These are phyloP conservation scores for Citrus medica DNA, from an alignment of 345 rosid species.

Conservation along the genomic window DNA sequence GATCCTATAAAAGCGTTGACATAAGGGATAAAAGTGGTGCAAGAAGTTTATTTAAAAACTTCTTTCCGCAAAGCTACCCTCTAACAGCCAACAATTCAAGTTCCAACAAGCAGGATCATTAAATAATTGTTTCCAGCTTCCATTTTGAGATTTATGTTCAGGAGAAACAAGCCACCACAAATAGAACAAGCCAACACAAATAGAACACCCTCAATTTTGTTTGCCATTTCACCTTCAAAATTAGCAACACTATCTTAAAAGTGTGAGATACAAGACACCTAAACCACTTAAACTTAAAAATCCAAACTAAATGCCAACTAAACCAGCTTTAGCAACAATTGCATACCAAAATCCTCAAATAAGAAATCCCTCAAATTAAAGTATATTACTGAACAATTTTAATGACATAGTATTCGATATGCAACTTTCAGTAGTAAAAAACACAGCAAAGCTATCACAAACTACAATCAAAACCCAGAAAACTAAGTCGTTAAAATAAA, in stretches of 20 bases:
- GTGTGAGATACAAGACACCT: background rate
- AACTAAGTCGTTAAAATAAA: background rate
- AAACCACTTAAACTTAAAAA: background rate
- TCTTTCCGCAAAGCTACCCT: background rate
- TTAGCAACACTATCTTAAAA: background rate
- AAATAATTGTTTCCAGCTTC: background rate
- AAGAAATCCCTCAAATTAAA: background rate
- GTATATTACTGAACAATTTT: background rate
- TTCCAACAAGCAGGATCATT: background rate
- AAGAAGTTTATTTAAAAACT: background rate
- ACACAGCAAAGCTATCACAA: background rate
- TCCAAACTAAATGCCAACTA: background rate
- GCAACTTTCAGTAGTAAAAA: background rate
- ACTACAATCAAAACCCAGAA: background rate
- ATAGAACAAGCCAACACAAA: background rate
- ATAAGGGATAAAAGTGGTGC: background rate
- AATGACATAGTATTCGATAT: background rate
- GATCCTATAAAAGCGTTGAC: background rate
- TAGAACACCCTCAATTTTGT: background rate
- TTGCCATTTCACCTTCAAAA: background rate
- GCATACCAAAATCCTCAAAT: background rate
- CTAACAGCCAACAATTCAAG: background rate
- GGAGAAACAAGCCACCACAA: background rate
- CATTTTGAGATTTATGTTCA: background rate
- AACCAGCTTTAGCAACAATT: background rate